Conservation (phyloP, 805 yeast species). For the Ogataea neopini region DNA sequence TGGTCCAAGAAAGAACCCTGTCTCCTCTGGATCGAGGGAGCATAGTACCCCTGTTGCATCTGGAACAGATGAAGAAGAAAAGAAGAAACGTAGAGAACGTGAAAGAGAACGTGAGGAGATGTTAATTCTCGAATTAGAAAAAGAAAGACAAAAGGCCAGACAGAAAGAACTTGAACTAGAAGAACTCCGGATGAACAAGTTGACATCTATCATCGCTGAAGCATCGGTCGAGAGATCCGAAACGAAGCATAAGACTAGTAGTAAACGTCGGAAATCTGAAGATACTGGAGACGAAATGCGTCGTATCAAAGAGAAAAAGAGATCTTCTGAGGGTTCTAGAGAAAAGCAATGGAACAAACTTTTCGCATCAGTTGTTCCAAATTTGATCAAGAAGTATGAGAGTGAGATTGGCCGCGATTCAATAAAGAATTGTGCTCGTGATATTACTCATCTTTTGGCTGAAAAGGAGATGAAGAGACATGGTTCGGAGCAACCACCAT, state of each 20-base stretch:
- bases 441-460: slow-evolving; percentile 65
- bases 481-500: slow-evolving; percentile 45
- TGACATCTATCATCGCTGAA: slow-evolving; percentile 32
- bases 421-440: slow-evolving; percentile 76
- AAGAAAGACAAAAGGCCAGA: slow-evolving; percentile 37
- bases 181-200: slow-evolving; percentile 26
- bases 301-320: slow-evolving; percentile 26
- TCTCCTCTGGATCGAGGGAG: neutral
- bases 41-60: neutral
- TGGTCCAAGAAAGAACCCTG: slow-evolving; percentile 16
- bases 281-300: slow-evolving; percentile 1
- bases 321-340: slow-evolving; percentile 22
- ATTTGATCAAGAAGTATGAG: slow-evolving; percentile 67
- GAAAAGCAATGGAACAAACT: slow-evolving; percentile 42
- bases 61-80: slow-evolving; percentile 24
- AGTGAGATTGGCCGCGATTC: slow-evolving; percentile 68
- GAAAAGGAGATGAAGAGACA: slow-evolving; percentile 64
- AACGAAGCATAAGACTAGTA: slow-evolving; percentile 10
- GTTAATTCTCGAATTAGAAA: slow-evolving; percentile 32
- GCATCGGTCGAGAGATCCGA: slow-evolving; percentile 32
- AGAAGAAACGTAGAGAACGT: slow-evolving; percentile 28
- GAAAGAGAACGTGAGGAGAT: slow-evolving; percentile 34
- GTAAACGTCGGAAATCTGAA: slow-evolving; percentile 6
- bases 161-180: slow-evolving; percentile 28
- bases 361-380: slow-evolving; percentile 80